Base-by-base conservation (phyloP, 2,329 filamentous ascomycete species). In the Penicillium sp. region DNA sequence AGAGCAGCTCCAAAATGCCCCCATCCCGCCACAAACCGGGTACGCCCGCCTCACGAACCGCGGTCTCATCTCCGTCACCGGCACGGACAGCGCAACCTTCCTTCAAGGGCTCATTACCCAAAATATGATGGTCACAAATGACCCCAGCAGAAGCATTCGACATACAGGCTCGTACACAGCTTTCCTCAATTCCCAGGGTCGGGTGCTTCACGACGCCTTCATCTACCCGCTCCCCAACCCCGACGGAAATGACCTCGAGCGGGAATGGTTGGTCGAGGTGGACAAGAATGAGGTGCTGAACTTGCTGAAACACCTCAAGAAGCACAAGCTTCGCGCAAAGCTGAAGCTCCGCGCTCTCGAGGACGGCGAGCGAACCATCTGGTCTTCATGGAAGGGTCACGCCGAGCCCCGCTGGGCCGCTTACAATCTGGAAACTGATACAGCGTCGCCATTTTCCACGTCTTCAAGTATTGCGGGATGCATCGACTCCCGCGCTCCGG, bases 171-270 rank as follows among this genome's bases (percentile, higher is more conserved):
- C 87, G 67, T 97, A 95, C 71, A 79, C 86, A 6, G 89, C 84
- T 0, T 95, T 98, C 63, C 77, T 98, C 37, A 95, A 87, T 58
- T 89, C 92, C 6, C 82, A 83, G 52, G 93, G 93, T 37, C 82
- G 91, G 49, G 80, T 98, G 8, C 75, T 96, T 38, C 82, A 92
- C 73, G 93, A 98, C 72, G 87, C 90, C 45, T 95, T 97, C 69
- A 78, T 98, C 42, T 96, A 95, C 75, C 86, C 84, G 0, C 57
- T 68, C 73, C 81, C 55, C 63, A 71, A 40, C 63, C 48, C 61
- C 45, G 47, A 61, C 18, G 60, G 53, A 42, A 56, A 52, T 29
- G 55, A 54, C 9, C 61, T 54, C 39, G 71, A 62, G 48, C 63
- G 64, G 4, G 72, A 78, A 27, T 92, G 87, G 76, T 71, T 95